Conservation (phyloP, 148 eudicot genomes). For the Bassia scoparia region DNA sequence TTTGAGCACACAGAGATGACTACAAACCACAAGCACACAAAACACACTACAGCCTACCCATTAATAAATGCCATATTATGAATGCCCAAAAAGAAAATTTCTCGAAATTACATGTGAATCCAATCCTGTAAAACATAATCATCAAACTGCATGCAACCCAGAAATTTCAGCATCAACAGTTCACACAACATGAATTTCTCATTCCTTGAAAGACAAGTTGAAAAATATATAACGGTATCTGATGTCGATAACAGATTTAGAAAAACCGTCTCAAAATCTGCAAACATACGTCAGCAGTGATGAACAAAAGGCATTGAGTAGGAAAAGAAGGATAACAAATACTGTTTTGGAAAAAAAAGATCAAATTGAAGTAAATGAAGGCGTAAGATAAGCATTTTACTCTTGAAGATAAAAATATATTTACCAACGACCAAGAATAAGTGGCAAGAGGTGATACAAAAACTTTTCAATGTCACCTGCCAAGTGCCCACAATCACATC, state of each 20-base stretch:
- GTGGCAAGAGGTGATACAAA: no score
- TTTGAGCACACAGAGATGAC: slow-evolving; percentile 3
- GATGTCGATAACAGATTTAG: neutral
- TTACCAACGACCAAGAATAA: no score
- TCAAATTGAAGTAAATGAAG: neutral
- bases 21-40: neutral
- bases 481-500: no score
- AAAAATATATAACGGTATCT: neutral
- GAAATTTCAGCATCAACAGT: neutral
- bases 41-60: neutral
- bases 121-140: neutral
- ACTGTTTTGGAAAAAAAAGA: neutral
- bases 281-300: neutral
- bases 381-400: no score
- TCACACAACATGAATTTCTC: neutral
- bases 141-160: neutral
- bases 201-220: neutral
- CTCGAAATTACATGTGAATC: neutral
- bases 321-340: neutral
- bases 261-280: neutral
- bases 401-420: no score
- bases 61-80: neutral
- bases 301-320: neutral
- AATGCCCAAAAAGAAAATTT: neutral
- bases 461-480: no score